Conservation (phyloP, 1,139 yeast genomes). For the Geotrichum fermentans region DNA sequence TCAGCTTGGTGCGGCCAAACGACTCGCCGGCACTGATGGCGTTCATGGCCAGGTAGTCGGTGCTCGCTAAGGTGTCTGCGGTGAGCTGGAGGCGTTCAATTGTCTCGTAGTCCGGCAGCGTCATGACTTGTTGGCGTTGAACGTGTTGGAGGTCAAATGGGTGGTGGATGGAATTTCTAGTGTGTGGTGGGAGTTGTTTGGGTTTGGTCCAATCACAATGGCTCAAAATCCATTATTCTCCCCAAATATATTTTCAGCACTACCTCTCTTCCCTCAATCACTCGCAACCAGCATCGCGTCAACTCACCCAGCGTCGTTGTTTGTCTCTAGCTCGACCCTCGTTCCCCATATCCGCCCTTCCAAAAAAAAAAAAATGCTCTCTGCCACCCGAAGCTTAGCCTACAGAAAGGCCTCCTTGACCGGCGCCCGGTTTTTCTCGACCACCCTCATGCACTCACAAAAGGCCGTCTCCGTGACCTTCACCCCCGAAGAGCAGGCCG, state of each 20-base stretch:
- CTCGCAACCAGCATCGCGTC: background rate
- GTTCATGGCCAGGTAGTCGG: conserved; percentile 12
- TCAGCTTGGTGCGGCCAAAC: conserved; percentile 1
- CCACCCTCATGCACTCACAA: conserved; percentile 10
- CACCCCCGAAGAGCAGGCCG: conserved; percentile 15
- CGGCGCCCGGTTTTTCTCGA: conserved; percentile 7
- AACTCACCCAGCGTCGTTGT: too few relatives aligned
- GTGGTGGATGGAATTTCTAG: background rate
- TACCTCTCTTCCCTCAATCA: background rate
- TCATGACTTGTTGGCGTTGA: conserved; percentile 4
- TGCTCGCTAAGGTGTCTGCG: conserved; percentile 11
- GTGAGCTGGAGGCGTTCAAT: conserved; percentile 10
- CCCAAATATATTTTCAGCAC: conserved; percentile 1
- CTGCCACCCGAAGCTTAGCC: conserved; percentile 13
- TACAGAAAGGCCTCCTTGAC: conserved; percentile 6
- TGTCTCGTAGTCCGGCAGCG: conserved; percentile 13
- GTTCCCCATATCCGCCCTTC: too few relatives aligned
- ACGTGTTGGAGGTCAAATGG: background rate
- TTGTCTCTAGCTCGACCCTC: too few relatives aligned
- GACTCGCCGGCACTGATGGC: conserved; percentile 8
- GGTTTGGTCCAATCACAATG: conserved; percentile 12
- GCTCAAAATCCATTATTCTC: conserved; percentile 7
- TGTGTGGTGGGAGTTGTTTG: background rate
- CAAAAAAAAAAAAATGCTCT: conserved; percentile 13
- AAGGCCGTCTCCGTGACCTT: conserved; percentile 9